A percentile compares a stretch with the other conserved stretches of the same genome.
These are phyloP conservation scores for Globisporangium middletonii DNA, from an alignment of 352 stramenopile species.

Conservation along the genomic window DNA sequence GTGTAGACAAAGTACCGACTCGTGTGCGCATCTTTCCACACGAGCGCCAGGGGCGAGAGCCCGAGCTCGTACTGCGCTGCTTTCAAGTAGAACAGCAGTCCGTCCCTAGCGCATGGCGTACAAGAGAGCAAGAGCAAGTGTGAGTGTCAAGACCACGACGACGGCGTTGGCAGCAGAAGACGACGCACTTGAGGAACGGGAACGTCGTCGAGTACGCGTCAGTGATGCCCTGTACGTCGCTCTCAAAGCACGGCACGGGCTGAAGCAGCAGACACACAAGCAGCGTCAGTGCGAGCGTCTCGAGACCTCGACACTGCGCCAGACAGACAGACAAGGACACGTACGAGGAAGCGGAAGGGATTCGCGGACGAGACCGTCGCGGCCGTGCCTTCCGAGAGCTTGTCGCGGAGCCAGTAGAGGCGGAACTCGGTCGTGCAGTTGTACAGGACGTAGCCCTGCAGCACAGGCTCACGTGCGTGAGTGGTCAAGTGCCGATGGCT, in stretches of 20 bases:
- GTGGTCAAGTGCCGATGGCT: not conserved
- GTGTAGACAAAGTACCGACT: slow-evolving; percentile 79
- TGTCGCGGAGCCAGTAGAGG: slow-evolving; percentile 89
- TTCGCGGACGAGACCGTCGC: slow-evolving; percentile 48
- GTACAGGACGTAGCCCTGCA: slow-evolving; percentile 82
- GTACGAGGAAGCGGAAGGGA: slow-evolving; percentile 70
- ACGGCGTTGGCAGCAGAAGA: no score
- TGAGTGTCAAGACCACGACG: not conserved
- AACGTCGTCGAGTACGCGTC: slow-evolving; percentile 76
- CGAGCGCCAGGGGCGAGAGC: slow-evolving; percentile 76
- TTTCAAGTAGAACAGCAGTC: slow-evolving; percentile 89
- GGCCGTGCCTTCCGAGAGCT: slow-evolving; percentile 71
- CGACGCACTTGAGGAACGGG: slow-evolving; percentile 78
- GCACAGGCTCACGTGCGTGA: not conserved
- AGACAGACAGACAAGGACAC: slow-evolving; percentile 1
- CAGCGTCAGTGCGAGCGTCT: not conserved
- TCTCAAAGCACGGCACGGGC: slow-evolving; percentile 84
- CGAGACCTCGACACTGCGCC: not conserved
- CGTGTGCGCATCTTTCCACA: slow-evolving; percentile 87
- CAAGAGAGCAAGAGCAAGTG: slow-evolving; percentile 1
- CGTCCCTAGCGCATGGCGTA: slow-evolving; percentile 49
- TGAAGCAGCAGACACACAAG: slow-evolving; percentile 14
- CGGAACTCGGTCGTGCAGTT: slow-evolving; percentile 92
- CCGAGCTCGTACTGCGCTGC: slow-evolving; percentile 86
- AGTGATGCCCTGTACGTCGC: slow-evolving; percentile 64